Evolutionary conservation across 768 basidiomycete species (phyloP), one percentile per base, ranked within the genome.

Genomic region (Phaffia tasmanica): DNA sequence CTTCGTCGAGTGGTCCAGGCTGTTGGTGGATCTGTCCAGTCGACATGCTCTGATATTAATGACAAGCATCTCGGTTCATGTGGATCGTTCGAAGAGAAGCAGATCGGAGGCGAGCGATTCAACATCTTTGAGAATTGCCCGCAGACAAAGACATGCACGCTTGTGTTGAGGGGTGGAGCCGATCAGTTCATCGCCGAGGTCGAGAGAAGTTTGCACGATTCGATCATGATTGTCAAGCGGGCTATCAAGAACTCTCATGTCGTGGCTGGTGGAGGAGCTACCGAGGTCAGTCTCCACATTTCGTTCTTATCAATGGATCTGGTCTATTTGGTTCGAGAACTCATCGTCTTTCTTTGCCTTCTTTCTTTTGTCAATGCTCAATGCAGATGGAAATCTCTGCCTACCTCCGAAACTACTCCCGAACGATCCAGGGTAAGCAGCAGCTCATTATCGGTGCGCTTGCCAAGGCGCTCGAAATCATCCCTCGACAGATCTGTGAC

Each of bases 111-210:
- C 32, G 95, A 98, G 80, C 79, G 95, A 68, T 99, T 87, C 81
- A 98, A 98, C 77, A 77, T 97, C 68, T 97, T 99, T 73, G 85
- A 92, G 77, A 85, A 87, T 58, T 97, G 93, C 76, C 84, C 90
- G 42, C 86, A 88, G 77, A 88, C 94, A 14, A 92, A 90, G 78
- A 98, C 94, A 0, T 97, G 95, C 76, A 98, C 95, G 19, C 78
- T 99, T 8, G 77, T 99, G 27, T 84, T 99, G 67, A 83, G 95
- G 62, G 95, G 95, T 67, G 95, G 95, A 32, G 95, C 95, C 0
- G 93, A 98, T 73, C 95, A 99, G 76, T 98, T 99, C 77, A 98
- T 98, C 69, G 91, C 91, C 74, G 95, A 98, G 77, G 93, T 98
- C 9, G 94, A 98, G 77, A 80, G 95, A 65, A 92, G 89, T 83